A percentile compares a stretch with the other conserved stretches of the same genome.
phyloP scores from a whole-genome alignment of 176 grass and related monocot genomes.

The Chloris gayana region DNA sequence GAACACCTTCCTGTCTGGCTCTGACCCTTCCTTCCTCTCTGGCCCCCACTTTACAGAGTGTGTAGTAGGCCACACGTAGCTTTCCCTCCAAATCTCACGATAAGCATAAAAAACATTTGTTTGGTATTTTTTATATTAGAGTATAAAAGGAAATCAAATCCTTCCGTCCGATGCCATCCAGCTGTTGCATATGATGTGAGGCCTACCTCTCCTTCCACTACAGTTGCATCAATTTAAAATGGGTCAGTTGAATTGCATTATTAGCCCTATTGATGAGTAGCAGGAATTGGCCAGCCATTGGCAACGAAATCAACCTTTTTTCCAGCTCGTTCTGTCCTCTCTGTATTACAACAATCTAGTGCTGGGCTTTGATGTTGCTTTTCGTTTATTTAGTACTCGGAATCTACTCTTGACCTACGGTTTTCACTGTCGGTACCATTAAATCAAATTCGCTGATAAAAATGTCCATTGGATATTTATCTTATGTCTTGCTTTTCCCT shows the following conservation, averaged over 20 bases:
- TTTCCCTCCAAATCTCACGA: background rate
- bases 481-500: background rate
- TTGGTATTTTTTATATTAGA: background rate
- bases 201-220: slow-evolving; percentile 20
- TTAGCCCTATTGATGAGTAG: slow-evolving; percentile 18
- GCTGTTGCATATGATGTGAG: slow-evolving; percentile 35
- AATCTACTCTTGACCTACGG: slow-evolving; percentile 6
- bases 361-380: background rate
- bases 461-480: background rate
- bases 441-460: background rate
- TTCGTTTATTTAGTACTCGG: background rate
- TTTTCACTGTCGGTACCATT: slow-evolving; percentile 10
- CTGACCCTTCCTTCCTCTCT: background rate
- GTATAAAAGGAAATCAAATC: background rate
- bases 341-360: background rate
- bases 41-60: background rate
- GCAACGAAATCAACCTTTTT: background rate
- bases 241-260: slow-evolving; percentile 25
- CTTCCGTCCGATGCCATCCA: background rate
- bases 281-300: slow-evolving; percentile 20
- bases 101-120: background rate
- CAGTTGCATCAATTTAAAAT: slow-evolving; percentile 28
- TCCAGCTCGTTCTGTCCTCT: background rate
- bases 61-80: background rate
- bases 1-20: background rate